A percentile compares a stretch with the other conserved stretches of the same genome.
Conservation (phyloP, 352 stramenopile genomes). For the Globisporangium parvum region DNA sequence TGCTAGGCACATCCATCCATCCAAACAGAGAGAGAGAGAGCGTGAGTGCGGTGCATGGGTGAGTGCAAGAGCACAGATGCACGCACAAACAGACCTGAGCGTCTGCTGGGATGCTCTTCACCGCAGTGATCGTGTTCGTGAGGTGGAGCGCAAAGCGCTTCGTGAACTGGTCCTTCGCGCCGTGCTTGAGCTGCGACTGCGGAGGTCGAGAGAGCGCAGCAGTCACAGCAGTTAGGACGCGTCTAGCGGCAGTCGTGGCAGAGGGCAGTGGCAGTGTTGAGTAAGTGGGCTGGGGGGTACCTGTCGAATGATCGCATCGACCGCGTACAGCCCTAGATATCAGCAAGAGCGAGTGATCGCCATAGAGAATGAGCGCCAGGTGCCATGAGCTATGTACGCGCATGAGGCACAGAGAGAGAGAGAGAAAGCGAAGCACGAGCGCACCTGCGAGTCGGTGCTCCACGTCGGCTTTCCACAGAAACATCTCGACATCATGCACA, state of each 20-base stretch:
- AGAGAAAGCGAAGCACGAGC: not conserved
- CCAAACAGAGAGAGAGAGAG: not conserved
- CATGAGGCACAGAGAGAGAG: conserved; percentile 7
- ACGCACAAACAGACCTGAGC: conserved; percentile 31
- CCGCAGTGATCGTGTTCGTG: conserved; percentile 57
- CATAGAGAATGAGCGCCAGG: conserved; percentile 3
- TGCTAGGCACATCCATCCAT: conserved; percentile 17
- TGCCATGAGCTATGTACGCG: not conserved
- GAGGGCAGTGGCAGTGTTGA: too few relatives aligned
- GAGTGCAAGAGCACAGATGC: too few relatives aligned
- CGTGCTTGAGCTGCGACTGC: conserved; percentile 65
- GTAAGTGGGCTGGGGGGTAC: conserved; percentile 11
- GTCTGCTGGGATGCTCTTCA: conserved; percentile 63
- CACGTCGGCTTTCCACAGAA: conserved; percentile 79
- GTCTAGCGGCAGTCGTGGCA: too few relatives aligned
- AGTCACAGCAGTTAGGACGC: too few relatives aligned
- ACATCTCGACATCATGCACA: conserved; percentile 80
- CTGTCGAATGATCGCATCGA: conserved; percentile 81
- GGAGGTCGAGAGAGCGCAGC: conserved; percentile 3
- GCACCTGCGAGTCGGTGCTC: conserved; percentile 74
- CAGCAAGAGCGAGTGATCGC: not conserved
- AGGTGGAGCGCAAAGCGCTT: conserved; percentile 78
- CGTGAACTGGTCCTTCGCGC: conserved; percentile 60
- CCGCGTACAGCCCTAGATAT: conserved; percentile 56
- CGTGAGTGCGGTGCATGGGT: not conserved